Percentiles rank a stretch among this genome's conserved stretches.
Evolutionary conservation across 192 early-diverging fungal species (phyloP).

Genomic region (Entomortierella lignicola): DNA sequence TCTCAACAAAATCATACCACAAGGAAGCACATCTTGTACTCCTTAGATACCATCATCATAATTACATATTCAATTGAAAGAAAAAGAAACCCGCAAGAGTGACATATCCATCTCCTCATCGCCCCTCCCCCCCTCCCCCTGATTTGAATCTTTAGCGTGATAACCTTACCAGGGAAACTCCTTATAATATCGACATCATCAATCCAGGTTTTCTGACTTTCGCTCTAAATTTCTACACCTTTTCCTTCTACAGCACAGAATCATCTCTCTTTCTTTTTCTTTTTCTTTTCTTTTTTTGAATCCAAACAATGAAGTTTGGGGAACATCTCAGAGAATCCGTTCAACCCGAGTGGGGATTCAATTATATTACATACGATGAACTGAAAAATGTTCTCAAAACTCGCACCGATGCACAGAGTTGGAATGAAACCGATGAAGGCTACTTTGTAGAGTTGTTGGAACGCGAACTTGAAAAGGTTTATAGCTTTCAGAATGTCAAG

Average conservation of each 20-base stretch:
- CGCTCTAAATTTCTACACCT: no score
- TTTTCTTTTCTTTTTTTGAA: neutral
- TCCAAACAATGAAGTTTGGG: conserved; percentile 39
- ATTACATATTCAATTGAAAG: no score
- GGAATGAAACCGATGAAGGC: conserved; percentile 41
- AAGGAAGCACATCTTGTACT: no score
- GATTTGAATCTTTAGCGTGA: neutral
- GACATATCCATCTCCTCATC: no score
- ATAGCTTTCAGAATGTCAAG: conserved; percentile 32
- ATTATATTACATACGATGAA: conserved; percentile 44
- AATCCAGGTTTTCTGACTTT: no score
- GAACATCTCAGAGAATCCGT: conserved; percentile 22
- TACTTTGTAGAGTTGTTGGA: conserved; percentile 86
- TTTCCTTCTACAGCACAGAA: no score
- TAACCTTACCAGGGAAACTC: no score
- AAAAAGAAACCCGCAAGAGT: no score
- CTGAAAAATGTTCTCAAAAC: conserved; percentile 33
- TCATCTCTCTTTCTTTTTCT: neutral
- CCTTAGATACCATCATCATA: no score
- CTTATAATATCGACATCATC: no score
- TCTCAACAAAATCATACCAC: no score
- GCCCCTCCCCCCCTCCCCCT: no score
- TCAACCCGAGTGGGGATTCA: conserved; percentile 46
- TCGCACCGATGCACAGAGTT: conserved; percentile 10
- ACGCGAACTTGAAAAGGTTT: conserved; percentile 90